Conservation (phyloP, 2,329 filamentous ascomycete genomes). For the Pseudocercospora crystallina region DNA sequence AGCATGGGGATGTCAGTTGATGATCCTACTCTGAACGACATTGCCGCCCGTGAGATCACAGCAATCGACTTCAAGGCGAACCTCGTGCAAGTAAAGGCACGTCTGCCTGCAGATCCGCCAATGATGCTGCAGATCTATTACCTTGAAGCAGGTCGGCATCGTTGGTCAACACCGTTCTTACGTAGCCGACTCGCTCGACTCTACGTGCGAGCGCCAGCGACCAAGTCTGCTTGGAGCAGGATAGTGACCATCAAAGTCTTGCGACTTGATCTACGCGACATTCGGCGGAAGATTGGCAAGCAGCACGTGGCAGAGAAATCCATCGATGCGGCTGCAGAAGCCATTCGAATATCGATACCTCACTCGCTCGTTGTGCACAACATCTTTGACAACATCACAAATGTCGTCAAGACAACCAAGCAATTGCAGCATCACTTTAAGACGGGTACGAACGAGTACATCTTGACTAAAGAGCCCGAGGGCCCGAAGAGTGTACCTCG, state of each 20-base stretch:
- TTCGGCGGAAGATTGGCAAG: conserved; percentile 62
- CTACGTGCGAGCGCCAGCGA: conserved; percentile 81
- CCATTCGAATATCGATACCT: conserved; percentile 82
- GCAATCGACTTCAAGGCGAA: conserved; percentile 79
- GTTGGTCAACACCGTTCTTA: conserved; percentile 83
- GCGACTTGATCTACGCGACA: conserved; percentile 76
- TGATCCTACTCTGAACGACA: conserved; percentile 27
- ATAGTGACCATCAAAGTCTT: conserved; percentile 80
- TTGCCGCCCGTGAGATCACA: conserved; percentile 62
- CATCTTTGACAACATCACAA: conserved; percentile 91
- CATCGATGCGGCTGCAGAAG: conserved; percentile 80
- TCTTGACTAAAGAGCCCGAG: conserved; percentile 81
- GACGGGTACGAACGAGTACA: conserved; percentile 83
- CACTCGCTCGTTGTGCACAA: conserved; percentile 87
- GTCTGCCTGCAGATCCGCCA: conserved; percentile 83
- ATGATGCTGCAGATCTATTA: conserved; percentile 87
- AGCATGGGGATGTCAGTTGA: conserved; percentile 26
- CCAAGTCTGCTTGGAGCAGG: conserved; percentile 81
- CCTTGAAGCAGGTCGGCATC: conserved; percentile 77
- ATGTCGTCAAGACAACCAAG: conserved; percentile 79
- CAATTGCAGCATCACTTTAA: conserved; percentile 93
- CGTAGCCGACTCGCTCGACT: conserved; percentile 76
- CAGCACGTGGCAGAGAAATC: conserved; percentile 69
- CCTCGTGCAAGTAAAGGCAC: conserved; percentile 82
- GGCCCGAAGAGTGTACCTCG: conserved; percentile 83